Evolutionary conservation across 2,329 filamentous ascomycete genomes (phyloP), one percentile per base, ranked within the genome.

Genomic region (Graphium sp.): DNA sequence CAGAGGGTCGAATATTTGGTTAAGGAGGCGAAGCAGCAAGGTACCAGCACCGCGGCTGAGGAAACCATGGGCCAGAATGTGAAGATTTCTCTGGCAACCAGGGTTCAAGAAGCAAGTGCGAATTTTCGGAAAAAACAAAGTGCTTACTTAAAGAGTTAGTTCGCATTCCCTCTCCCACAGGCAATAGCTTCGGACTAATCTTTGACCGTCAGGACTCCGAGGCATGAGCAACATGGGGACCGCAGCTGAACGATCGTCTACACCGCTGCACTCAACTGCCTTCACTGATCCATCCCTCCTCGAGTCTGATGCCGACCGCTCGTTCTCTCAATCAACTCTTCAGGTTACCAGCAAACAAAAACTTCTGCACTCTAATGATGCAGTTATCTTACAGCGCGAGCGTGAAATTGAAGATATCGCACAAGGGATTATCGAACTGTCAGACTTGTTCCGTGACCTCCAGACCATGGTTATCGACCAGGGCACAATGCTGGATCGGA

Each of bases 341-440:
- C 77, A 85, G 46, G 79, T 84, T 41, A 81, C 82, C 2, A 65
- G 67, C 19, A 70, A 79, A 31, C 67, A 73, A 43, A 67, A 66
- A 39, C 64, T 69, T 32, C 56, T 79, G 18, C 70, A 74, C 33
- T 77, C 74, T 33, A 84, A 91, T 45, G 87, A 95, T 46, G 63
- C 74, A 3, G 72, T 72, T 21, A 95, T 98, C 41, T 70, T 76
- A 35, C 89, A 95, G 49, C 80, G 89, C 37, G 89, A 98, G 53
- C 75, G 80, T 22, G 89, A 95, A 52, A 98, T 98, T 43, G 91
- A 92, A 46, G 85, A 94, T 41, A 98, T 98, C 37, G 89, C 89
- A 3, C 85, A 94, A 48, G 87, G 89, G 33, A 95, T 98, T 51
- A 95, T 98, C 44, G 87, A 95, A 47, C 61, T 98, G 6, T 82